These are phyloP conservation scores for Trypanosoma avium DNA, from an alignment of 208 protist genomes.

Conservation along the genomic window DNA sequence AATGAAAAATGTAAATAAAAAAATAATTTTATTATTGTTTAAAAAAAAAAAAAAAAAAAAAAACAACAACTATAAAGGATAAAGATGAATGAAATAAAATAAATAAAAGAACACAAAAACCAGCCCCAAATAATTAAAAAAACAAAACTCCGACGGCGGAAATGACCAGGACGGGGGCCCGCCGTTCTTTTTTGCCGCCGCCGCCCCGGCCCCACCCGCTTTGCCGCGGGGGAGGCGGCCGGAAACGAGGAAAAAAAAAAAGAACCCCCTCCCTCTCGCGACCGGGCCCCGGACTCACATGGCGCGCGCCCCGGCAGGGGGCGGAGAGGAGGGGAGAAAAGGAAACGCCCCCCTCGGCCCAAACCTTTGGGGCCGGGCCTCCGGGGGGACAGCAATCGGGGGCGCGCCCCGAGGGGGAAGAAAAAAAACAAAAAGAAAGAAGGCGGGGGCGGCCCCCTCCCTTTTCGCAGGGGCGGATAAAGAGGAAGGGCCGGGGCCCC, in stretches of 20 bases:
- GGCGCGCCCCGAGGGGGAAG: background rate
- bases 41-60: constrained; percentile 12
- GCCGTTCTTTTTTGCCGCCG: background rate
- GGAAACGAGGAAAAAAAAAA: background rate
- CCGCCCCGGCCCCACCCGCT: background rate
- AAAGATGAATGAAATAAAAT: constrained; percentile 5
- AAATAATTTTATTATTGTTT: constrained; percentile 20
- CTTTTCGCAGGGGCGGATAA: too few relatives aligned
- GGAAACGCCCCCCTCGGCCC: too few relatives aligned
- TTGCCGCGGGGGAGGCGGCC: background rate
- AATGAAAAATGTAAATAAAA: constrained; percentile 20
- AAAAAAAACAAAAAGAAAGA: background rate
- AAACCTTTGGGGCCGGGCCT: too few relatives aligned
- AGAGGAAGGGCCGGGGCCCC: too few relatives aligned
- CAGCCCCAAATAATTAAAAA: background rate
- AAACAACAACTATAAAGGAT: constrained; percentile 2
- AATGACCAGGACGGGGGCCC: background rate
- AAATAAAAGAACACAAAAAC: background rate
- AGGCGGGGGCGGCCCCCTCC: background rate
- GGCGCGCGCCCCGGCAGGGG: too few relatives aligned
- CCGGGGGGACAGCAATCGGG: background rate
- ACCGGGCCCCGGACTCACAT: background rate
- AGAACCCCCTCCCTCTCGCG: background rate
- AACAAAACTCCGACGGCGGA: background rate
- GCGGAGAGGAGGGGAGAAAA: background rate